Percentiles rank a stretch among this genome's conserved stretches.
Conservation (phyloP, 1,139 yeast genomes). For the Lizanozyma gosingica region DNA sequence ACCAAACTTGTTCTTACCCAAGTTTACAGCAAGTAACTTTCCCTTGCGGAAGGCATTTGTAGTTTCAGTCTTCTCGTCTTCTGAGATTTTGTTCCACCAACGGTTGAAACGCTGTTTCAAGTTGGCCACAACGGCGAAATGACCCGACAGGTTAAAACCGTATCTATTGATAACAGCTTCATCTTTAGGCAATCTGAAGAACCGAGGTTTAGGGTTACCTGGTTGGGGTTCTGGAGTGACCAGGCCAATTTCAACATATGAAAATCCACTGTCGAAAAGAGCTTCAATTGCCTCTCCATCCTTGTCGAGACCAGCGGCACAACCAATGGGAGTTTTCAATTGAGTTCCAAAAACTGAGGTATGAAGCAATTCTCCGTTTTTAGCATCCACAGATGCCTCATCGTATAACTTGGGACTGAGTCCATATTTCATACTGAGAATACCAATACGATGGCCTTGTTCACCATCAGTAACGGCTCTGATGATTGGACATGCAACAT, state of each 20-base stretch:
- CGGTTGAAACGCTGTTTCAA: conserved; percentile 52
- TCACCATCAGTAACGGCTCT: conserved; percentile 75
- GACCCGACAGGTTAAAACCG: conserved; percentile 92
- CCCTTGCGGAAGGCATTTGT: conserved; percentile 56
- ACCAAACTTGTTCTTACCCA: conserved; percentile 88
- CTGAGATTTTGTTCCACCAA: conserved; percentile 15
- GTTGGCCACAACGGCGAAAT: conserved; percentile 58
- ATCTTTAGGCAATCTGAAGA: conserved; percentile 77
- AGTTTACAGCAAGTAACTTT: conserved; percentile 68
- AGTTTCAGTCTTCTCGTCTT: conserved; percentile 18
- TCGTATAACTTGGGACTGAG: conserved; percentile 52
- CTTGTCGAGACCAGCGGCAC: conserved; percentile 95
- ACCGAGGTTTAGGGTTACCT: conserved; percentile 87
- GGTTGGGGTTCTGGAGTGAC: conserved; percentile 90
- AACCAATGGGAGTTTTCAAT: conserved; percentile 72
- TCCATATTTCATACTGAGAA: conserved; percentile 60
- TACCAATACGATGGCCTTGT: conserved; percentile 71
- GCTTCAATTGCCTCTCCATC: conserved; percentile 92
- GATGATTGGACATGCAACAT: conserved; percentile 66
- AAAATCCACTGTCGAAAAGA: conserved; percentile 68
- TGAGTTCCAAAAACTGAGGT: conserved; percentile 46
- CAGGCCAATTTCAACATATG: conserved; percentile 89
- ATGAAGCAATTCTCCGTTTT: neutral
- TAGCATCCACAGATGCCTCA: conserved; percentile 40
- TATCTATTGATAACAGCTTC: conserved; percentile 89